Evolutionary conservation across 2,329 filamentous ascomycete genomes (phyloP).

Genomic region (Cordyceps cicadae): DNA sequence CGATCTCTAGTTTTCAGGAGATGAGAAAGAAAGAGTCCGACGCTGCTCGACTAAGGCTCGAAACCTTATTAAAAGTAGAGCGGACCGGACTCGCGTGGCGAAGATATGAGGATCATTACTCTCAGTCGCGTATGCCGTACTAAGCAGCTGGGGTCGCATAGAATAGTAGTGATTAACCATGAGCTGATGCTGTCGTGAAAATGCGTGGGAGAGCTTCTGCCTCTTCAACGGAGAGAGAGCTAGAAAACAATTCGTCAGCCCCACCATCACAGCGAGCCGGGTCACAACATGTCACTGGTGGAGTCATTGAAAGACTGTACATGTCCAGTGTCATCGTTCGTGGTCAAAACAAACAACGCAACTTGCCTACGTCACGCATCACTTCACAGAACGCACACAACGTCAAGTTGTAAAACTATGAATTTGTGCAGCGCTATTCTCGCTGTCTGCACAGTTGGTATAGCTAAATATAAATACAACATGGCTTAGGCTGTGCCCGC

Average conservation of each 20-base stretch:
- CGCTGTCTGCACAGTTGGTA: constrained; percentile 12
- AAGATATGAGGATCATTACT: background rate
- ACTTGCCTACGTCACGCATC: background rate
- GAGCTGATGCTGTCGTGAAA: background rate
- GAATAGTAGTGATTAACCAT: too few relatives aligned
- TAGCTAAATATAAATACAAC: constrained; percentile 14
- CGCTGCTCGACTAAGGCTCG: too few relatives aligned
- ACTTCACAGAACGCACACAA: background rate
- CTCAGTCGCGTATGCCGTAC: background rate
- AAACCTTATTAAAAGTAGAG: background rate
- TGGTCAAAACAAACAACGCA: too few relatives aligned
- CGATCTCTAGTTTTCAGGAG: too few relatives aligned
- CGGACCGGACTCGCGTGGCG: background rate
- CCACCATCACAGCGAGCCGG: background rate
- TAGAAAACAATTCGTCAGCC: background rate
- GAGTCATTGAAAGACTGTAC: background rate
- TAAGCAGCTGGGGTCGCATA: background rate
- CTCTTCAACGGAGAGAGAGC: background rate
- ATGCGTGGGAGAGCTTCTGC: background rate
- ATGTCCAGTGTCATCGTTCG: background rate
- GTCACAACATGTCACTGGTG: background rate
- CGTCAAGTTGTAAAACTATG: constrained; percentile 12
- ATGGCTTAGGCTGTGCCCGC: background rate
- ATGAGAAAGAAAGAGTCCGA: too few relatives aligned
- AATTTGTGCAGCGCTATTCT: constrained; percentile 14